Evolutionary conservation across 1,284 basidiomycete species (phyloP), one percentile per base, ranked within the genome.

Genomic region (Apiotrichum mycotoxinovorans): DNA sequence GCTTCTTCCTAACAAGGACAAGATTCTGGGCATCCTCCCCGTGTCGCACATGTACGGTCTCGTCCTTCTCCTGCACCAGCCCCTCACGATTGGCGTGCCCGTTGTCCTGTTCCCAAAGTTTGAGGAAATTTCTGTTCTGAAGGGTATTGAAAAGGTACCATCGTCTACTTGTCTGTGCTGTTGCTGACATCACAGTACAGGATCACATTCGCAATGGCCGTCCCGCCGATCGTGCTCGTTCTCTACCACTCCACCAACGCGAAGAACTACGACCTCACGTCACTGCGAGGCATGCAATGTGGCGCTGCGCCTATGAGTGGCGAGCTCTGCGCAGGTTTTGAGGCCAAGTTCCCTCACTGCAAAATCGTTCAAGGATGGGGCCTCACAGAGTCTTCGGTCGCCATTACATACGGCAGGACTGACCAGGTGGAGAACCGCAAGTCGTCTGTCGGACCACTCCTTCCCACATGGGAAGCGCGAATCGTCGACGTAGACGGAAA

Each of bases 161-260:
- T 3, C 38, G 7, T 30, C 30, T 30, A 12, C 30, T n/a, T 37
- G 35, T 37, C 8, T 17, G 8, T 3, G n/a, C 18, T 7, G 18
- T 20, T 5, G 38, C 20, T 41, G 40, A 41, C 70, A 12, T 0
- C 72, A 74, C 80, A 81, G 61, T 89, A 88, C 77, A 82, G 80
- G 55, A 80, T 85, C 52, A 87, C 87, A 0, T 74, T 77, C 37
- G 69, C 81, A 1, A 76, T 91, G 11, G 80, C 93, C 44, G 92
- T 94, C 0, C 91, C 92, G 0, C 92, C 92, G 0, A 85, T 96
- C 45, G 78, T 92, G 2, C 84, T 95, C 43, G 64, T 68, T n/a
- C 59, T 78, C 44, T 59, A 71, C 35, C 60, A 79, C 56, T 75
- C 76, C 42, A 71, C 75, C 80, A 84, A 82, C 15, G 80, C 87